Evolutionary conservation across 345 rosid species (phyloP), one percentile per base, ranked within the genome.

Genomic region (Toxicodendron radicans): DNA sequence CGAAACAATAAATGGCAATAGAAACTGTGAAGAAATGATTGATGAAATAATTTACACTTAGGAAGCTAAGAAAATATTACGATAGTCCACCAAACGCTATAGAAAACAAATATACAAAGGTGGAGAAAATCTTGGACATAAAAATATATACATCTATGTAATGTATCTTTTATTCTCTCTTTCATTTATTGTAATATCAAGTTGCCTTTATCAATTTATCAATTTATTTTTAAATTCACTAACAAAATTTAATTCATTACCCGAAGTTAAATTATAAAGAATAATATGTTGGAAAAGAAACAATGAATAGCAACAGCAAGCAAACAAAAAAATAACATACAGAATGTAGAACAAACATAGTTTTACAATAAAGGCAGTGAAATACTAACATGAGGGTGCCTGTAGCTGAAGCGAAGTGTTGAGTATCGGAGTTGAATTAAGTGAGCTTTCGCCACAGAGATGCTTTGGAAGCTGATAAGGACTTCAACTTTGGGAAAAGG

Each of bases 401-500:
- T 27, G 38, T 58, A 13, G 18, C 56, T 3, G 17, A 57, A 20
- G 43, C 24, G 38, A 0, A n/a, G 10, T 10, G 35, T 62, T 20
- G 43, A 20, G 9, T 65, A 35, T 62, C n/a, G 51, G 21, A 62
- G 17, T 21, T 41, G 65, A 43, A 53, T 76, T 78, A 87, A 56
- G 88, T 82, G 66, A 87, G 87, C 79, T 93, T 93, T 75, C 97
- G 83, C 97, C 98, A 95, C 17, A 91, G 57, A 58, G 83, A 91
- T 53, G 84, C 91, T 83, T 90, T 96, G 49, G 92, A 82, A 63
- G 85, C 89, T 64, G 85, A 32, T 71, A 96, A 93, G 75, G 84
- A 89, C 81, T 93, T 96, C 82, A 96, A 91, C 83, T 82, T 88
- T 0, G 98, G 86, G 81, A 93, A 96, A 16, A 96, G 86, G 68